These are phyloP conservation scores for Diplosphaera chodatii DNA, from an alignment of 139 green algal species.

Conservation along the genomic window DNA sequence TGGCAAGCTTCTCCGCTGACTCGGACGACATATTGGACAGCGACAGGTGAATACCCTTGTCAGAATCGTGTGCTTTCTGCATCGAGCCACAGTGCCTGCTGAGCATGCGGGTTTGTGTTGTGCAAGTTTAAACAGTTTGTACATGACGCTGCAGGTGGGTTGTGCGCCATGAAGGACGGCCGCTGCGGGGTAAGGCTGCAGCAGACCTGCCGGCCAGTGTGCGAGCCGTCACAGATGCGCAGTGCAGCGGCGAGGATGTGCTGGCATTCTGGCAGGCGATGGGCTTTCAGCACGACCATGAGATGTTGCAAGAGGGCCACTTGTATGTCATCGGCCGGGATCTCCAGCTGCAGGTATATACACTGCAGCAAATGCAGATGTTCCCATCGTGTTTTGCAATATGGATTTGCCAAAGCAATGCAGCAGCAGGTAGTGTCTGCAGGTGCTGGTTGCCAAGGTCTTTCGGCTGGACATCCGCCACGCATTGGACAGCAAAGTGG, in stretches of 20 bases:
- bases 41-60: neutral
- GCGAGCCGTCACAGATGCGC: neutral
- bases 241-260: neutral
- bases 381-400: too few relatives aligned
- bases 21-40: neutral
- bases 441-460: neutral
- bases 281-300: neutral
- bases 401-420: too few relatives aligned
- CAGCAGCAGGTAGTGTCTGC: too few relatives aligned
- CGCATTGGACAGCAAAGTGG: neutral
- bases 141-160: neutral
- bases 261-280: neutral
- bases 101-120: too few relatives aligned
- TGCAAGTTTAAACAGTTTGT: too few relatives aligned
- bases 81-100: too few relatives aligned
- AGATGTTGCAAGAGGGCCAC: conserved; percentile 1
- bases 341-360: neutral
- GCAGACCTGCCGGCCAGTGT: neutral
- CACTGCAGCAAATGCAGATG: too few relatives aligned
- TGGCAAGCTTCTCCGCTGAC: neutral
- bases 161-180: neutral
- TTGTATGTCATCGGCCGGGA: neutral
- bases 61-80: too few relatives aligned
- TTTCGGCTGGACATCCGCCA: neutral
- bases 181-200: neutral